phyloP scores from a whole-genome alignment of 176 grass and related monocot genomes.

The Calamus simplicifolius region DNA sequence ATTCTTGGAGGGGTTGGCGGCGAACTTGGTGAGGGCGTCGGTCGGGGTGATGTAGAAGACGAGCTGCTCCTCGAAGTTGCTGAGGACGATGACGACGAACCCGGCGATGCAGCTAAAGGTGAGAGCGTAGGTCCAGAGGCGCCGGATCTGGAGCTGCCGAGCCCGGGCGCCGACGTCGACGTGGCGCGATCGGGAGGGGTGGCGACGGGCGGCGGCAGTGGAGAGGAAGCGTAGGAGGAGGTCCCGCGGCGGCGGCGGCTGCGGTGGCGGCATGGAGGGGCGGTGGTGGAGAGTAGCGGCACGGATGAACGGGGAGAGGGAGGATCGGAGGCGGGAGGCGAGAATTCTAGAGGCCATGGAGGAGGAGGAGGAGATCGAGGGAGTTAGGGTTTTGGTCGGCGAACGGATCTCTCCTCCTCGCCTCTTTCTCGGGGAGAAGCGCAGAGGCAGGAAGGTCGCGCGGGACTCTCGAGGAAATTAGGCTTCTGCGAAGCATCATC shows the following conservation, averaged over 20 bases:
- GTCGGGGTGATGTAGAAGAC: constrained; percentile 92
- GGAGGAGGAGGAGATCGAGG: not conserved
- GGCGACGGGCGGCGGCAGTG: constrained; percentile 27
- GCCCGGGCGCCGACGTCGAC: constrained; percentile 84
- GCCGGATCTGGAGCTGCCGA: constrained; percentile 79
- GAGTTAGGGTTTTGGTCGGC: too few relatives aligned
- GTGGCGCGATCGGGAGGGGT: not conserved
- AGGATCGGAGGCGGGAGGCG: constrained; percentile 24
- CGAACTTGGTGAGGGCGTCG: constrained; percentile 55
- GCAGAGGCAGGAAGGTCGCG: too few relatives aligned
- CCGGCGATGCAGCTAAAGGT: constrained; percentile 86
- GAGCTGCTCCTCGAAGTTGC: constrained; percentile 92
- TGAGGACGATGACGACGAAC: constrained; percentile 86
- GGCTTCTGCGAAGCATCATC: too few relatives aligned
- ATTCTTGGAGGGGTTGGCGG: constrained; percentile 43
- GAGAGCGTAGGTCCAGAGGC: constrained; percentile 86
- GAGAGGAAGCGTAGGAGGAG: constrained; percentile 19
- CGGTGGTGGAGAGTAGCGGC: not conserved
- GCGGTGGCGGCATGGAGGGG: not conserved
- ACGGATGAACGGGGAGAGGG: constrained; percentile 1
- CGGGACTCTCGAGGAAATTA: too few relatives aligned
- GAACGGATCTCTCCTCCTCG: too few relatives aligned
- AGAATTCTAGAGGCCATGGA: constrained; percentile 30
- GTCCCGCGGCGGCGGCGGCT: not conserved
- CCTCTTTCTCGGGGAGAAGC: too few relatives aligned